Conservation (phyloP, 176 grass and related monocot species). For the Hordeum vulgare region MorexV3_pseudomolecules_assembly NC_058524.1:596855788-596856287, state of each 20-base stretch:
- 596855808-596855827: slow-evolving; percentile 8
- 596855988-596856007: neutral
- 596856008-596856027: neutral
- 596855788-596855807: slow-evolving; percentile 30
- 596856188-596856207: neutral
- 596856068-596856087: neutral
- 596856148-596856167: neutral
- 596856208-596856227: neutral
- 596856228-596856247: neutral
- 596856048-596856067: neutral
- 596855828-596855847: slow-evolving; percentile 16
- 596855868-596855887: slow-evolving; percentile 5
- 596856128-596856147: neutral
- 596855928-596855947: neutral
- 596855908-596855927: neutral
- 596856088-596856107: neutral
- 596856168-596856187: neutral
- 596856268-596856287: neutral
- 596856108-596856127: neutral
- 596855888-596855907: slow-evolving; percentile 15
- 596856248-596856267: neutral
- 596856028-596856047: neutral
- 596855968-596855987: neutral
- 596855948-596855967: slow-evolving; percentile 8
- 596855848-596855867: neutral